These are phyloP conservation scores for Colletotrichum tabaci DNA, from an alignment of 2,329 filamentous ascomycete genomes.

Conservation along the genomic window DNA sequence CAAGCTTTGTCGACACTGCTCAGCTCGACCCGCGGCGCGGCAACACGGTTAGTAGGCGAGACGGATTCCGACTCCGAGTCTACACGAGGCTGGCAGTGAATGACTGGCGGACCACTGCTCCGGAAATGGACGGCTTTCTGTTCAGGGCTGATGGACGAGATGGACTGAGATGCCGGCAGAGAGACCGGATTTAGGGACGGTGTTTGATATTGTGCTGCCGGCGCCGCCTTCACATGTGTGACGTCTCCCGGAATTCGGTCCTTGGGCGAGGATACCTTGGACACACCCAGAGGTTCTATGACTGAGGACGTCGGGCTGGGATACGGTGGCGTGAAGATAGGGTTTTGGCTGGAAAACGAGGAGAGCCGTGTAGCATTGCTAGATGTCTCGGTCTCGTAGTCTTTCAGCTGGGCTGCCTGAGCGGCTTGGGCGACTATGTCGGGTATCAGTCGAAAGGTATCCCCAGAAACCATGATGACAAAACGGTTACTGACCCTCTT, in stretches of 20 bases:
- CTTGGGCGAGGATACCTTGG: constrained; percentile 26
- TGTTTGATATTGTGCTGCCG: background rate
- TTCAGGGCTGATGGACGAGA: constrained; percentile 23
- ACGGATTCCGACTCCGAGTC: background rate
- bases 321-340: constrained; percentile 20
- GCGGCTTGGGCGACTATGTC: constrained; percentile 30
- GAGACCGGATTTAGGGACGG: constrained; percentile 1
- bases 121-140: constrained; percentile 34
- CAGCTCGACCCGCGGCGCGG: constrained; percentile 53
- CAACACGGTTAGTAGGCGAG: constrained; percentile 3
- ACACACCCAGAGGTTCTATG: background rate
- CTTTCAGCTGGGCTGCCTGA: constrained; percentile 30
- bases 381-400: constrained; percentile 17
- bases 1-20: constrained; percentile 80
- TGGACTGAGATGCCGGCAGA: constrained; percentile 7
- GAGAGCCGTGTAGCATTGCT: constrained; percentile 13
- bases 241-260: constrained; percentile 20
- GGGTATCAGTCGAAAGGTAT: constrained; percentile 10
- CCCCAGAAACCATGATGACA: no score
- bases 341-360: constrained; percentile 15
- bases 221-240: background rate
- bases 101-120: constrained; percentile 24
- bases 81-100: constrained; percentile 31
- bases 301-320: constrained; percentile 25
- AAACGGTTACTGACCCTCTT: constrained; percentile 39